These are phyloP conservation scores for Oryza meridionalis DNA, from an alignment of 176 grass and related monocot species.

Conservation along the genomic window DNA sequence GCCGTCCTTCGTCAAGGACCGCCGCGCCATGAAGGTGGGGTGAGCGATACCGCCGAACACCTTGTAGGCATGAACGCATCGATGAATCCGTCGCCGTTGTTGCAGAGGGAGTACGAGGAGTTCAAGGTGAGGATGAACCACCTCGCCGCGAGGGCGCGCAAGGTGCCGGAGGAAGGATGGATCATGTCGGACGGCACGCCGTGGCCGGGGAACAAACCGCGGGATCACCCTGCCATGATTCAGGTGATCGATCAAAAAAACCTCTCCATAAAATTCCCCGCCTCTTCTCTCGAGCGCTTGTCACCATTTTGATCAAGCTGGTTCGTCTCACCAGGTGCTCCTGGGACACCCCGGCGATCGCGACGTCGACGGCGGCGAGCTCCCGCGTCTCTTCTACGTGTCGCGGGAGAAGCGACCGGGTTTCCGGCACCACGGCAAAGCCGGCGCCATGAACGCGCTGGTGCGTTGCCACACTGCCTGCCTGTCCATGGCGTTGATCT, in stretches of 20 bases:
- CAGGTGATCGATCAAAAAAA: slow-evolving; percentile 36
- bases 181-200: slow-evolving; percentile 72
- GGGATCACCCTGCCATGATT: slow-evolving; percentile 74
- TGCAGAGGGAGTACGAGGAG: slow-evolving; percentile 72
- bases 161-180: slow-evolving; percentile 74
- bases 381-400: slow-evolving; percentile 71
- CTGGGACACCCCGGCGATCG: slow-evolving; percentile 41
- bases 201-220: slow-evolving; percentile 71
- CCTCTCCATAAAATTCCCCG: too few species aligned
- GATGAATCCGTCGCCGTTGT: neutral
- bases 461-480: slow-evolving; percentile 27
- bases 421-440: slow-evolving; percentile 61
- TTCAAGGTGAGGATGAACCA: slow-evolving; percentile 63
- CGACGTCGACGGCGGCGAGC: slow-evolving; percentile 46
- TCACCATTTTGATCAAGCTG: too few species aligned
- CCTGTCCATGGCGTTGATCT: neutral
- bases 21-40: slow-evolving; percentile 60
- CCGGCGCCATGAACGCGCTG: slow-evolving; percentile 76
- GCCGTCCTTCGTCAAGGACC: slow-evolving; percentile 61
- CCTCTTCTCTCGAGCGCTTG: too few species aligned
- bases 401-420: slow-evolving; percentile 68
- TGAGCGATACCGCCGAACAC: neutral
- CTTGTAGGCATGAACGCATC: neutral
- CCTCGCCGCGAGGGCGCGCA: slow-evolving; percentile 59
- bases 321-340: slow-evolving; percentile 39